Conservation (phyloP, 495 filamentous ascomycete species). For the Rhypophila decipiens region DNA sequence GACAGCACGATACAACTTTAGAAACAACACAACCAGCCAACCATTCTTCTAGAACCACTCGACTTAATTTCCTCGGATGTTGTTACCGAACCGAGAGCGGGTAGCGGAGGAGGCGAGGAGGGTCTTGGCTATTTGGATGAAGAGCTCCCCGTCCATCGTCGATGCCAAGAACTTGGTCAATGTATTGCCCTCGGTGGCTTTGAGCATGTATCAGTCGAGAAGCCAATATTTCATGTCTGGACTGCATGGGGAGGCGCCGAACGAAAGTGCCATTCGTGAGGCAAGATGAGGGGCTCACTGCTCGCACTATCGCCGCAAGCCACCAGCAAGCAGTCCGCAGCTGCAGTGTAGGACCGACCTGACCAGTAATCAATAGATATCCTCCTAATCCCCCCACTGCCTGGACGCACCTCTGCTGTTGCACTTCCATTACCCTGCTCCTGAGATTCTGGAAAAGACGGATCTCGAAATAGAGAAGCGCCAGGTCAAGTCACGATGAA, state of each 20-base stretch:
- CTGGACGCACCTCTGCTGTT: neutral
- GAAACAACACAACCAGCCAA: too few relatives aligned
- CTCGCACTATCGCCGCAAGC: too few relatives aligned
- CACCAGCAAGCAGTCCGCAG: too few relatives aligned
- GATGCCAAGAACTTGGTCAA: conserved; percentile 2
- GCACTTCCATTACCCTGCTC: neutral
- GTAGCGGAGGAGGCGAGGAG: too few relatives aligned
- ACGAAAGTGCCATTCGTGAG: neutral
- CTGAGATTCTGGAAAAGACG: neutral
- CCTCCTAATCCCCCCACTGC: neutral
- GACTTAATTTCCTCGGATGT: conserved; percentile 5
- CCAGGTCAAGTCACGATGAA: conserved; percentile 2
- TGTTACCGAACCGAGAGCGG: too few relatives aligned
- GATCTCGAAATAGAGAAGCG: neutral
- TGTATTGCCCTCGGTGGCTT: too few relatives aligned
- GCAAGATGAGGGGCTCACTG: too few relatives aligned
- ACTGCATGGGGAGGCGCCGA: neutral
- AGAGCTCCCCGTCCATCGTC: neutral
- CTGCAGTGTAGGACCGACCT: too few relatives aligned
- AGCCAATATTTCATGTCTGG: neutral
- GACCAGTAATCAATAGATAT: neutral
- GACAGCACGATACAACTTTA: too few relatives aligned
- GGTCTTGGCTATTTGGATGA: conserved; percentile 11
- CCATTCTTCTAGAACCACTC: too few relatives aligned
- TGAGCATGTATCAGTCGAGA: neutral